Evolutionary conservation across 2,329 filamentous ascomycete species (phyloP), one percentile per base, ranked within the genome.

Genomic region (Ascochyta viciae-villosae): DNA sequence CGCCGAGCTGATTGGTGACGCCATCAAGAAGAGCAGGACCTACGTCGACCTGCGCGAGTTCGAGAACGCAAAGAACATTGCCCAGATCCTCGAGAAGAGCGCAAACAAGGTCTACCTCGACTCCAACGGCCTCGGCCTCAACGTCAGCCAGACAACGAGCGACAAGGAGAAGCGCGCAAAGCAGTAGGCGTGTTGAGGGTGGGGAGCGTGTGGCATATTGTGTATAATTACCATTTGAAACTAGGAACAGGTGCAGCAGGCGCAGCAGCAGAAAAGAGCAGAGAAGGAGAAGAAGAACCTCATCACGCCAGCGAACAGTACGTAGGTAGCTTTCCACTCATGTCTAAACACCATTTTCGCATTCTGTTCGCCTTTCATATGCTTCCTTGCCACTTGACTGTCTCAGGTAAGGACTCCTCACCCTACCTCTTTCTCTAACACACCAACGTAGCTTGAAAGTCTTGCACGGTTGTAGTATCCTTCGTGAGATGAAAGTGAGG

Each of bases 31-130:
- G 89, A 96, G 86, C 83, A 90, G 93, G 81, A 90, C 92, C 64
- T 99, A 99, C 77, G 87, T 99, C 62, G 95, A 98, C 80, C 86
- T 99, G 74, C 91, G 96, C 81, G 95, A 96, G 84, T 96, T 99
- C 71, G 95, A 99, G 82, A 99, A 97, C 72, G 95, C 95, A 6
- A 86, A 91, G 65, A 85, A 87, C 54, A 96, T 99, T 78, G 95
- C 95, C n/a, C 78, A 84, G 67, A 88, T 96, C 67, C 77, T 99
- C 70, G 91, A 97, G 78, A 92, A 96, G 77, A 85, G 91, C 76
- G 88, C 88, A 82, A 99, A 99, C 83, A 95, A 95, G 81, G 83
- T 99, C 68, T 92, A 97, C 79, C 84, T 99, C 61, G 95, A 99
- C 73, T 86, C 91, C 6, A 89, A 95, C 76, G 95, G 93, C 40